Base-by-base conservation (phyloP, 495 filamentous ascomycete species). In the Thermochaetoides thermophila region DNA sequence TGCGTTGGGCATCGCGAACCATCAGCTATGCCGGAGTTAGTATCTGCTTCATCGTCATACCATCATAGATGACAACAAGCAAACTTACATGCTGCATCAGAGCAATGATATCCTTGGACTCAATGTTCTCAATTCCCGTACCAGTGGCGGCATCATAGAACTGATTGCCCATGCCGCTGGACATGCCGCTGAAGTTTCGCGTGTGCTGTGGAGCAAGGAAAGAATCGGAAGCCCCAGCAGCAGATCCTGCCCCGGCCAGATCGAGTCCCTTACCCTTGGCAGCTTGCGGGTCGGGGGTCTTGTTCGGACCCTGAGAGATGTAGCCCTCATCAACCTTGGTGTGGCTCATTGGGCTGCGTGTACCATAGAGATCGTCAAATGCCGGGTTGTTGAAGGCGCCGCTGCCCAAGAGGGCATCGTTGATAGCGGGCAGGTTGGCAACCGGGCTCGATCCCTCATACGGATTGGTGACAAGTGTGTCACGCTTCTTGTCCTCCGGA, bases 61-160 rank as follows among this genome's bases (percentile, higher is more conserved):
- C n/a, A 7, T 19, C 12, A 28, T 14, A 27, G 28, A 7, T 34
- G 17, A 24, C 0, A 13, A 16, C 13, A 27, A 24, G 31, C 21
- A 27, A 22, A 61, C 75, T 71, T 64, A 81, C 76, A 53, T 92
- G 89, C 49, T 99, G 86, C 89, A 99, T 96, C 17, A 99, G 62
- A 25, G 89, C 85, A 42, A 96, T 77, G 45, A 99, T 91, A 51
- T 99, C 91, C 57, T 93, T 87, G 5, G 84, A 93, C 53, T 99
- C 77, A 37, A 99, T 99, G 24, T 76, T 68, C 40, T 96, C 86
- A 39, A 93, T 81, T 20, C 86, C 87, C 31, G 68, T 73, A 17
- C 91, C 89, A 5, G 83, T 94, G 14, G 87, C 70, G 39, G 82
- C 76, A 51, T 96, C 89, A 47, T 95, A 96, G 12, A 95, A 57